Evolutionary conservation across 1,284 basidiomycete genomes (phyloP), one percentile per base, ranked within the genome.

Genomic region (Sanghuangporus baumii): DNA sequence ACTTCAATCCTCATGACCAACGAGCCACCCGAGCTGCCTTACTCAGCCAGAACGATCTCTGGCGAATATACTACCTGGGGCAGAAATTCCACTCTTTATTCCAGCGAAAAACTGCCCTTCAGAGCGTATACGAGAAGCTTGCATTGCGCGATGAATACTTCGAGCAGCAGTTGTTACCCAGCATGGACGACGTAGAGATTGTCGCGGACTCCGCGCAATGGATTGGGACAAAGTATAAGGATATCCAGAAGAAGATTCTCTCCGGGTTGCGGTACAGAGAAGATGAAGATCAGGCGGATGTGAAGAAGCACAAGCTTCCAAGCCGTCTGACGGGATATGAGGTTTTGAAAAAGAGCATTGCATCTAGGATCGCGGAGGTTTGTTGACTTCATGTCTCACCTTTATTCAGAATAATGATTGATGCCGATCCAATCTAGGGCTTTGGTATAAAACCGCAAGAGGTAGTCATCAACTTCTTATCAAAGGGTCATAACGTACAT

Each of bases 141-240:
- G 81, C 79, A 55, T 77, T 84, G 36, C 77, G 79, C 47, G 89
- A 93, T 67, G 80, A 86, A 47, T 92, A 94, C 69, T 93, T 88
- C 71, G 82, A 86, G 60, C 82, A 83, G 41, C 83, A 87, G 64
- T 79, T 93, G 56, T 74, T 78, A 51, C 79, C 83, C 52, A 81
- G 81, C 66, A 79, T 89, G 46, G 88, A 91, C 64, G 85, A 82
- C 58, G 88, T 96, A 47, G 97, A 99, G 74, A 85, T 94, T 67
- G 90, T 97, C 11, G 88, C 92, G 0, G 97, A 99, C 71, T 86
- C 92, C 18, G 88, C 90, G 0, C 96, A 97, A 69, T 99, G 94
- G 94, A 75, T 99, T 55, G 79, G 83, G 26, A 86, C 95, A 81
- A 93, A 90, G 72, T 93, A 95, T 71, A 88, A 87, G 71, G 84